Conservation (phyloP, 2,329 filamentous ascomycete genomes). For the Emericellopsis cladophorae region DNA sequence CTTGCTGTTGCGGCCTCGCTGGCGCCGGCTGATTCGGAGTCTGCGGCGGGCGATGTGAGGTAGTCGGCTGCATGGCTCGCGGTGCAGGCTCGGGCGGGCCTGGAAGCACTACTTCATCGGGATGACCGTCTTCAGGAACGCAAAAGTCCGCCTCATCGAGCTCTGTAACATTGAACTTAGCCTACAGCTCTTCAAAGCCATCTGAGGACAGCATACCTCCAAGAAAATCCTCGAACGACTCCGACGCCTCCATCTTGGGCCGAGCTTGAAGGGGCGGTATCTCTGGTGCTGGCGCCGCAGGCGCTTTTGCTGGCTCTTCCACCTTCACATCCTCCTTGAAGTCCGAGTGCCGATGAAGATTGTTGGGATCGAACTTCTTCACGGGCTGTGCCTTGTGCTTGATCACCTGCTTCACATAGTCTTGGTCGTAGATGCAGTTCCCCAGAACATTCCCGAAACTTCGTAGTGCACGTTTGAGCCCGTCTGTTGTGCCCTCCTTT, state of each 20-base stretch:
- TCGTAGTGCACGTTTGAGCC: conserved; percentile 73
- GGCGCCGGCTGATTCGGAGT: conserved; percentile 16
- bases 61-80: conserved; percentile 5
- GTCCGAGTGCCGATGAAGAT: conserved; percentile 70
- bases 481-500: conserved; percentile 95
- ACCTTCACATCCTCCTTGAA: conserved; percentile 39
- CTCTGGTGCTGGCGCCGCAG: background rate
- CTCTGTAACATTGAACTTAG: conserved; percentile 32
- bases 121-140: conserved; percentile 55
- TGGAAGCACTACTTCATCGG: conserved; percentile 58
- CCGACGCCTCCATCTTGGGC: conserved; percentile 16
- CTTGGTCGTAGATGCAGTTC: conserved; percentile 98
- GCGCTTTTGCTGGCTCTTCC: conserved; percentile 5
- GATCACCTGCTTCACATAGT: conserved; percentile 79
- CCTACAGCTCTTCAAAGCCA: conserved; percentile 21
- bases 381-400: conserved; percentile 69
- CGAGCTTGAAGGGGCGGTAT: conserved; percentile 1
- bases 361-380: conserved; percentile 65
- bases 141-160: conserved; percentile 70
- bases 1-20: background rate
- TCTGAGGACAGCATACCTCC: conserved; percentile 30
- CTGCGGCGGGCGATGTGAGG: conserved; percentile 13
- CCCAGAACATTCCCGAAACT: conserved; percentile 94
- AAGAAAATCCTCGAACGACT: conserved; percentile 39
- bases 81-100: conserved; percentile 6